These are phyloP conservation scores for Ascochyta lentis DNA, from an alignment of 2,329 filamentous ascomycete species.

Conservation along the genomic window DNA sequence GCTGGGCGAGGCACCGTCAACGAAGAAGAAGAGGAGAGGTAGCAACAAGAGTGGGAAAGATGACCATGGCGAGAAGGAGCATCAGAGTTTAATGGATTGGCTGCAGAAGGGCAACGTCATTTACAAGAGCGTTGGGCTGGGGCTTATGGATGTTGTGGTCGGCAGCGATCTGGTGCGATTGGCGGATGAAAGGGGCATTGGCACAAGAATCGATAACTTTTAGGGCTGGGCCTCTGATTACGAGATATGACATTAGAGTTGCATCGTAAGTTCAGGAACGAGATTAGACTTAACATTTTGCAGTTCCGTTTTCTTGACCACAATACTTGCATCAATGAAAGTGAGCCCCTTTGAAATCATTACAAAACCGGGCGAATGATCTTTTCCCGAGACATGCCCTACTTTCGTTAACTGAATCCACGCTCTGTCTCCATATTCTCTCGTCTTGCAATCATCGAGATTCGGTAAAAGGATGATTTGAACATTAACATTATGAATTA, in stretches of 20 bases:
- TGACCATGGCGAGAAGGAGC: conserved; percentile 41
- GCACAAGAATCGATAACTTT: conserved; percentile 60
- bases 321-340: no score
- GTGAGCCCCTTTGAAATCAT: no score
- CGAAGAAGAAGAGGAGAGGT: conserved; percentile 68
- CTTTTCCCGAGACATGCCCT: no score
- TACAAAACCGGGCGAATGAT: no score
- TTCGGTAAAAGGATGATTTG: neutral
- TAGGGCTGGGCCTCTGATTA: conserved; percentile 20
- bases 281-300: no score
- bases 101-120: conserved; percentile 69
- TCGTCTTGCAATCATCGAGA: no score
- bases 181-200: conserved; percentile 62
- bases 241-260: neutral
- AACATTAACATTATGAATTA: conserved; percentile 8
- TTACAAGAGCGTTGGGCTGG: conserved; percentile 73
- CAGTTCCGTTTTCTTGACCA: no score
- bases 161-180: conserved; percentile 64
- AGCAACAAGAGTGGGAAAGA: conserved; percentile 29
- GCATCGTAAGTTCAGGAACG: neutral
- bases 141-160: conserved; percentile 72
- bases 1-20: conserved; percentile 70
- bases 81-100: conserved; percentile 62
- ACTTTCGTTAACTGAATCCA: no score
- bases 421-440: no score